phyloP scores from a whole-genome alignment of 306 rosid species.

The Quercus ilex region DNA sequence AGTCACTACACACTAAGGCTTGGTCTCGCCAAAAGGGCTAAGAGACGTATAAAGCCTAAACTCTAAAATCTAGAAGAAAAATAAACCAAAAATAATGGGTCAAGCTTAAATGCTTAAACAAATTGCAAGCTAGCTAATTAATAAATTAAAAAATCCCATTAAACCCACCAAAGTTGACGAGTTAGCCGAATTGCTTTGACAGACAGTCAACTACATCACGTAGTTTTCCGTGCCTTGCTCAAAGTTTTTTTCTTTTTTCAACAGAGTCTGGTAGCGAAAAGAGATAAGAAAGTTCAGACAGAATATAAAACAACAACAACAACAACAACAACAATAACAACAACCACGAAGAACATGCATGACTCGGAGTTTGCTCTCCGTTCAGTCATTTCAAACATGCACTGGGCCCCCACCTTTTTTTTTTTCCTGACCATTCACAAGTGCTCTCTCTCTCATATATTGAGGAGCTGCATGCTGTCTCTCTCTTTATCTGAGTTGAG shows the following conservation, averaged over 20 bases:
- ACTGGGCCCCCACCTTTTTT: constrained; percentile 28
- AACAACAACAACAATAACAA: constrained; percentile 10
- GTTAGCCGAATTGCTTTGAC: constrained; percentile 22
- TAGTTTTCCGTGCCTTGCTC: constrained; percentile 20
- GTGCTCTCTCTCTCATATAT: not conserved
- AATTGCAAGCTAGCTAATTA: not conserved
- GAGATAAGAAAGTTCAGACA: constrained; percentile 33
- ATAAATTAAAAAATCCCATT: not conserved
- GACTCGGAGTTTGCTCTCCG: constrained; percentile 30
- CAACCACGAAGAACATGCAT: constrained; percentile 35
- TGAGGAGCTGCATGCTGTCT: not conserved
- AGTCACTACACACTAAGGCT: not conserved
- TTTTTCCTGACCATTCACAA: not conserved
- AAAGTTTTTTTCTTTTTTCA: not conserved
- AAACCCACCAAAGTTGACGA: constrained; percentile 11
- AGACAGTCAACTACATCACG: constrained; percentile 20
- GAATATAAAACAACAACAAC: constrained; percentile 24
- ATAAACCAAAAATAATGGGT: too few relatives aligned
- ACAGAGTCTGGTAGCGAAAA: constrained; percentile 18
- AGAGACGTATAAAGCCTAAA: not conserved
- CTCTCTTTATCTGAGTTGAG: not conserved
- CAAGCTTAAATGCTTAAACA: not conserved
- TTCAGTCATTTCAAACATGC: constrained; percentile 46
- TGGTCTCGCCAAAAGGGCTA: not conserved
- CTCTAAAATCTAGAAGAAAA: not conserved